Evolutionary conservation across 345 rosid species (phyloP).

Genomic region (Iberis pinnata): DNA sequence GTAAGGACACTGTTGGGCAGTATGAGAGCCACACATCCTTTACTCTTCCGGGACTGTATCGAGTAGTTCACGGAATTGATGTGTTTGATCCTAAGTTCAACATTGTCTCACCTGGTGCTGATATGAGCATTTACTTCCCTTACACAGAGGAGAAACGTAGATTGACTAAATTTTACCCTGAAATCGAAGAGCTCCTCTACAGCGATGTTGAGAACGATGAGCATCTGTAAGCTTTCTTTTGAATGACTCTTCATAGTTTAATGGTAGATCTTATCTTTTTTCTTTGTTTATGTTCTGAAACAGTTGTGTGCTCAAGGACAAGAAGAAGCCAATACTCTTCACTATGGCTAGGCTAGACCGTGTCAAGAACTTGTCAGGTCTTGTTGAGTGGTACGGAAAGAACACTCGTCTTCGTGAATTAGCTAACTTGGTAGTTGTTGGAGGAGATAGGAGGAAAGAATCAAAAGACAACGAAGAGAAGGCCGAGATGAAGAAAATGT

Average conservation of each 20-base stretch:
- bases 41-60: conserved; percentile 70
- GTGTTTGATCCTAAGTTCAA: conserved; percentile 84
- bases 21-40: conserved; percentile 83
- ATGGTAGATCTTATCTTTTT: background rate
- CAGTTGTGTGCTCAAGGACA: conserved; percentile 73
- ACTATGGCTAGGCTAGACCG: conserved; percentile 94
- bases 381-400: conserved; percentile 88
- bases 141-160: conserved; percentile 53
- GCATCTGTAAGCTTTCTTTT: conserved; percentile 60
- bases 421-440: conserved; percentile 79
- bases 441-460: conserved; percentile 86
- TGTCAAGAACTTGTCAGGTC: conserved; percentile 75
- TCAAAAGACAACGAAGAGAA: conserved; percentile 79
- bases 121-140: conserved; percentile 64
- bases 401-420: conserved; percentile 52
- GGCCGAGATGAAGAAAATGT: conserved; percentile 86
- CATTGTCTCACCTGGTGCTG: conserved; percentile 85
- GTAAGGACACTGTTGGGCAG: conserved; percentile 76
- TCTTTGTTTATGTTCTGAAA: too few species aligned
- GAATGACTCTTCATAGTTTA: too few species aligned
- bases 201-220: conserved; percentile 64
- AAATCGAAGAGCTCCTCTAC: conserved; percentile 68
- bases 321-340: conserved; percentile 68
- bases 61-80: conserved; percentile 73
- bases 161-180: conserved; percentile 54